Conservation (phyloP, 2,329 filamentous ascomycete species). For the Fonsecaea monophora region DNA sequence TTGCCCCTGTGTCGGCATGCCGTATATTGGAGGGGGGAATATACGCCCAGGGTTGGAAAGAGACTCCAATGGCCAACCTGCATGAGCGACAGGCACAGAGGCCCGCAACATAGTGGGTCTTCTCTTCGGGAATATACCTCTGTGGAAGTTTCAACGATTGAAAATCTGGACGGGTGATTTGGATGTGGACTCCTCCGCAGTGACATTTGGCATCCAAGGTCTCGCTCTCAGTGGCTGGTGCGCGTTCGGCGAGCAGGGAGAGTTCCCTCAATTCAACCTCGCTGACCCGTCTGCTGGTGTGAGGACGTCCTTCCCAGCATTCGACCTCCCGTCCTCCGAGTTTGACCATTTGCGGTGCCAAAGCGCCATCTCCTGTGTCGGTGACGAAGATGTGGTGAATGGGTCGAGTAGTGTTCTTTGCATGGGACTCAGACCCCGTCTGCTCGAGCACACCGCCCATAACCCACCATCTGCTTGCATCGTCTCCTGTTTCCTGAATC, state of each 20-base stretch:
- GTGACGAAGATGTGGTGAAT: conserved; percentile 7
- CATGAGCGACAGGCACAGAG: conserved; percentile 6
- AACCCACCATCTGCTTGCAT: conserved; percentile 1
- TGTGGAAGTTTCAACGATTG: background rate
- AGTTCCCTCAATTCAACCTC: background rate
- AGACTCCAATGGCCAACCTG: background rate
- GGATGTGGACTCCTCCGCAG: conserved; percentile 4
- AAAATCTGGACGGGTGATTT: background rate
- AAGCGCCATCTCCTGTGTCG: conserved; percentile 11
- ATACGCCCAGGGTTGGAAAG: conserved; percentile 1
- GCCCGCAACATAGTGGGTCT: background rate
- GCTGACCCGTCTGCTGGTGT: background rate
- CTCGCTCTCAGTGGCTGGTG: background rate
- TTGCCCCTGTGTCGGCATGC: background rate
- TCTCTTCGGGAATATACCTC: background rate
- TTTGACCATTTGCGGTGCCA: background rate
- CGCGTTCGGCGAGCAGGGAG: background rate
- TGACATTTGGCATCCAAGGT: background rate
- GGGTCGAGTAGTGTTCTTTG: background rate
- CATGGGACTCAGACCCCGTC: background rate
- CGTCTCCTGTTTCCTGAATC: conserved; percentile 6
- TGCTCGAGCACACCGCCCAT: conserved; percentile 8
- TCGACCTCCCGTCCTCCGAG: background rate
- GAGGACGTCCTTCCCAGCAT: background rate
- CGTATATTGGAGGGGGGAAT: background rate